Evolutionary conservation across 306 rosid species (phyloP).

Genomic region (Lathyrus oleraceus): DNA sequence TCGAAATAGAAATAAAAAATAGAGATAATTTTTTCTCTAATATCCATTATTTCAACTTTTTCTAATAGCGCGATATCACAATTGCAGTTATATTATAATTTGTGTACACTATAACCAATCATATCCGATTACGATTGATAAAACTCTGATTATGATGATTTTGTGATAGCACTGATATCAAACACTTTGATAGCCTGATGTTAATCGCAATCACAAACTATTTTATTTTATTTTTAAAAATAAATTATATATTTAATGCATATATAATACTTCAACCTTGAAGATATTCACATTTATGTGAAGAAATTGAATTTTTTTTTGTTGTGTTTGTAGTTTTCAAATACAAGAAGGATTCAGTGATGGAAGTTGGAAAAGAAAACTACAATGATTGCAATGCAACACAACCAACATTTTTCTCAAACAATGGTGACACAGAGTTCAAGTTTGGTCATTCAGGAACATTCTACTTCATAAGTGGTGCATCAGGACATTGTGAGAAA

Average conservation of each 20-base stretch:
- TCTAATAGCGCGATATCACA: too few species aligned
- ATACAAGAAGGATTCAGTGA: slow-evolving; percentile 82
- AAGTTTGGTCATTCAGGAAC: slow-evolving; percentile 52
- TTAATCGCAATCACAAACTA: too few species aligned
- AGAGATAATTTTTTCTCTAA: too few species aligned
- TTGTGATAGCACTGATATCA: too few species aligned
- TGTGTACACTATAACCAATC: not conserved
- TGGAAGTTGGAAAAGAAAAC: slow-evolving; percentile 67
- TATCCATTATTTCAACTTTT: too few species aligned
- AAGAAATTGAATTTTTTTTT: not conserved
- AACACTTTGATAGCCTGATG: not conserved
- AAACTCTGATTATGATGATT: not conserved
- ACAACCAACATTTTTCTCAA: slow-evolving; percentile 73
- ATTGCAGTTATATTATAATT: too few species aligned
- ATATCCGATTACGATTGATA: too few species aligned
- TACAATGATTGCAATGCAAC: slow-evolving; percentile 68
- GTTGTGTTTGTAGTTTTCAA: slow-evolving; percentile 43
- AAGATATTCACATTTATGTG: too few species aligned
- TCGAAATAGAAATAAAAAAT: not conserved
- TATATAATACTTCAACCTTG: too few species aligned
- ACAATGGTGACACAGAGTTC: slow-evolving; percentile 58
- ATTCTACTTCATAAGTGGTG: slow-evolving; percentile 88
- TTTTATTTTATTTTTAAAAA: too few species aligned
- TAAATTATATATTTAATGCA: too few species aligned
- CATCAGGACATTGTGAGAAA: slow-evolving; percentile 66